These are phyloP conservation scores for Colletotrichum zoysiae DNA, from an alignment of 2,329 filamentous ascomycete genomes.

Conservation along the genomic window DNA sequence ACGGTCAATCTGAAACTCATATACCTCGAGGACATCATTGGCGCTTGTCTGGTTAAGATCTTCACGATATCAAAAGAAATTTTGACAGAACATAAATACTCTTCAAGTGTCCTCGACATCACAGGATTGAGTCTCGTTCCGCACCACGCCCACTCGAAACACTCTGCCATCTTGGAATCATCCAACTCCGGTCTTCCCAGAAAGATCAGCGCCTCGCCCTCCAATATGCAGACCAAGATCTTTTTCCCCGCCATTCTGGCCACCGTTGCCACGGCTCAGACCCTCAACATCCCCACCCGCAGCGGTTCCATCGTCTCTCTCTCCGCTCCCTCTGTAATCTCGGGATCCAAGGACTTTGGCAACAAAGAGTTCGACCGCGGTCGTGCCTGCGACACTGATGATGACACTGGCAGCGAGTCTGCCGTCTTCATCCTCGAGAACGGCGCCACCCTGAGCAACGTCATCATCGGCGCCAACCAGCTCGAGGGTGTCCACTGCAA, in stretches of 20 bases:
- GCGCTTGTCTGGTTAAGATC: neutral
- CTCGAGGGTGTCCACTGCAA: constrained; percentile 65
- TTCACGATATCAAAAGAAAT: neutral
- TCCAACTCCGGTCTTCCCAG: neutral
- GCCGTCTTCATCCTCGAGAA: constrained; percentile 66
- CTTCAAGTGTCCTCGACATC: neutral
- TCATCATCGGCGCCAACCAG: constrained; percentile 65
- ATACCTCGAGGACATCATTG: constrained; percentile 6
- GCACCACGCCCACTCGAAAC: constrained; percentile 22
- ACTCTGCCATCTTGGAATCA: neutral
- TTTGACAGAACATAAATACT: constrained; percentile 24
- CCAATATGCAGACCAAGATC: constrained; percentile 35
- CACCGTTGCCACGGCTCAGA: constrained; percentile 42
- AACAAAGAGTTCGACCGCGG: constrained; percentile 45
- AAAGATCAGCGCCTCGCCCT: neutral
- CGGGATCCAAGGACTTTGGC: constrained; percentile 41
- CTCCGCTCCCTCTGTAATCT: constrained; percentile 41
- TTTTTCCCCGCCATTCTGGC: constrained; percentile 36
- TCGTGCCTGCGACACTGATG: constrained; percentile 42
- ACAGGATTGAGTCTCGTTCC: neutral
- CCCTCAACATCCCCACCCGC: constrained; percentile 45
- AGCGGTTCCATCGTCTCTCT: constrained; percentile 44
- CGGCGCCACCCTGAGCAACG: constrained; percentile 64
- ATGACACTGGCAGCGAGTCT: constrained; percentile 43
- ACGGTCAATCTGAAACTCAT: constrained; percentile 35